Evolutionary conservation across 2,329 filamentous ascomycete genomes (phyloP).

Genomic region (Cladosporium phlei): DNA sequence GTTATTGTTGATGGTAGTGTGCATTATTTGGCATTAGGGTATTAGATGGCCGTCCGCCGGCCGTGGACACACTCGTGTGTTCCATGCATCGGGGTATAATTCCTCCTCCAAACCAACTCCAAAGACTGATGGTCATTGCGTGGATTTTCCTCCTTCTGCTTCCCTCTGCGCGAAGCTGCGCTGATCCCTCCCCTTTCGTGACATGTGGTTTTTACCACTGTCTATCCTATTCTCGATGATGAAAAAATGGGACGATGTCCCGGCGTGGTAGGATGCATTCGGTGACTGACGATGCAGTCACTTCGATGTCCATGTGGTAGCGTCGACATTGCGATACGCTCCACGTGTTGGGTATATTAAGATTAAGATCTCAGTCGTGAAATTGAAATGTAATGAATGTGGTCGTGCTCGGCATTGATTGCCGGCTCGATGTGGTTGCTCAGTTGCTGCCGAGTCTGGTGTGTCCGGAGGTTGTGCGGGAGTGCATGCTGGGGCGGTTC

Average conservation of each 20-base stretch:
- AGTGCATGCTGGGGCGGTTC: conserved; percentile 10
- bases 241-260: background rate
- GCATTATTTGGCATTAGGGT: conserved; percentile 14
- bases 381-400: conserved; percentile 12
- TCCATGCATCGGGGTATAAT: conserved; percentile 1
- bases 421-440: conserved; percentile 5
- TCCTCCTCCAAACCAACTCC: background rate
- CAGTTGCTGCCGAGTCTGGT: conserved; percentile 12
- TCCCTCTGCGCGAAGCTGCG: conserved; percentile 10
- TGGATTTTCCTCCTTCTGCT: background rate
- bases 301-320: too few species aligned
- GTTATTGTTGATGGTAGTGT: conserved; percentile 8
- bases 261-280: too few species aligned
- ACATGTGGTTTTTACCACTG: too few species aligned
- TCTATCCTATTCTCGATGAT: too few species aligned
- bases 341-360: background rate
- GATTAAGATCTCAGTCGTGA: conserved; percentile 9
- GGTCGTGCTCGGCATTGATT: conserved; percentile 7
- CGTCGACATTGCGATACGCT: too few species aligned
- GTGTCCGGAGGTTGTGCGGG: conserved; percentile 11
- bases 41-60: too few species aligned
- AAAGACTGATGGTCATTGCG: conserved; percentile 1
- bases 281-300: too few species aligned
- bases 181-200: background rate
- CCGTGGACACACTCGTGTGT: background rate